Evolutionary conservation across 495 filamentous ascomycete genomes (phyloP), one percentile per base, ranked within the genome.

Genomic region (Neurospora sp.): DNA sequence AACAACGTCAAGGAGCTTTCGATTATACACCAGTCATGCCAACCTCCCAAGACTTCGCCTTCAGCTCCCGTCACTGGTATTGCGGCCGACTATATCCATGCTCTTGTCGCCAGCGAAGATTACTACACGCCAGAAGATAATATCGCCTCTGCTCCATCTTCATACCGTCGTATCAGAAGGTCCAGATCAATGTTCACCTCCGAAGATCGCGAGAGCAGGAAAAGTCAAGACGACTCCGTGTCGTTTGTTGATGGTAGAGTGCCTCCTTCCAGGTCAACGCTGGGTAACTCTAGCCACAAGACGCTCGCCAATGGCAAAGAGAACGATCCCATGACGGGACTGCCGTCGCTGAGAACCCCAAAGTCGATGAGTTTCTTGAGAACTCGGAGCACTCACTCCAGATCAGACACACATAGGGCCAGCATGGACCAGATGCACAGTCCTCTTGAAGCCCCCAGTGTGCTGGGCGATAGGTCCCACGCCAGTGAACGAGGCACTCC

Each of bases 131-230:
- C 88, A 6, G 88, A 91, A 77, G 87, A 90, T 65, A 85, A 88
- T n/a, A 82, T 89, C 69, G 84, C 86, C 6, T 91, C 90, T 11
- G 83, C 84, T 18, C 90, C 91, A 22, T 94, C 92, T 3, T 94
- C 92, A 2, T 94, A 90, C 74, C 87, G 89, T n/a, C 90, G 86
- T 69, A 82, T 94, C 69, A 90, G 89, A 69, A 92, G 90, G 77
- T 87, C 93, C 16, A 90, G 86, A 76, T 94, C 92, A 0, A 88
- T 93, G 88, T 89, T 92, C 75, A 85, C 87, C 14, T 82, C 84
- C 48, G 86, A 85, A 41, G 79, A 83, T 41, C 77, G 81, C 7
- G 77, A 73, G 3, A 70, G 70, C 27, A 71, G 72, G 22, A 69
- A 39, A 18, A 71, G 70, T 38, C 73, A 76, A 2, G 74, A 74